Evolutionary conservation across 2,329 filamentous ascomycete species (phyloP), one percentile per base, ranked within the genome.

Genomic region (Aaosphaeria arxii): DNA sequence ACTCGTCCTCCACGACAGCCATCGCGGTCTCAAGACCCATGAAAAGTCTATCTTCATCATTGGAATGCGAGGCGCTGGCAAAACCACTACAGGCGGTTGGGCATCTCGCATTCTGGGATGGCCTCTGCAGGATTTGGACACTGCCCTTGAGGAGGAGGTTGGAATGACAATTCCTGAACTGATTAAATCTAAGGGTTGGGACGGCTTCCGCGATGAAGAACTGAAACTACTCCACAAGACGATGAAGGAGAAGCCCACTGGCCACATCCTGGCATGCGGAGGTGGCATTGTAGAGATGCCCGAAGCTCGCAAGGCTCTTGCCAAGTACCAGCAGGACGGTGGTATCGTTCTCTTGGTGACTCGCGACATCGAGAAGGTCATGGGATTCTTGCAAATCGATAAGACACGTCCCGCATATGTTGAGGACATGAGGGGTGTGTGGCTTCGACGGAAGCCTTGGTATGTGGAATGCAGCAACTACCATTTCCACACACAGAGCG

Each of bases 11-110:
- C 63, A 73, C 41, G 69, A 71, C 28, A 62, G 69, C 7, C 72
- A 70, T 30, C 52, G 59, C 5, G 60, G 58, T 24, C 59, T 63
- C n/a, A 64, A 59, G 13, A 61, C 57, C 5, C 58, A 69, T 30
- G 56, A 82, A 58, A 80, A 82, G 42, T 96, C 91, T 0, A 86
- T 97, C 44, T 91, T 96, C 72, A 86, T 99, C 51, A 92, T 99
- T 57, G 94, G 94, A 7, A 99, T 99, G 94, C 85, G 94, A 56
- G 94, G 94, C 48, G 94, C 91, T 38, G 94, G 94, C 29, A 99
- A 99, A 75, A 96, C 94, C 0, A 99, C 94, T 0, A 87, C 89
- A 33, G 94, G 94, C 45, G 81, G 83, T 11, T 96, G 91, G 89
- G 86, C 94, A 62, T 85, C 88, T 1, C 82, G 82, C 51, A 81